A percentile compares a stretch with the other conserved stretches of the same genome.
These are phyloP conservation scores for Trametes elegans DNA, from an alignment of 768 basidiomycete species.

Conservation along the genomic window DNA sequence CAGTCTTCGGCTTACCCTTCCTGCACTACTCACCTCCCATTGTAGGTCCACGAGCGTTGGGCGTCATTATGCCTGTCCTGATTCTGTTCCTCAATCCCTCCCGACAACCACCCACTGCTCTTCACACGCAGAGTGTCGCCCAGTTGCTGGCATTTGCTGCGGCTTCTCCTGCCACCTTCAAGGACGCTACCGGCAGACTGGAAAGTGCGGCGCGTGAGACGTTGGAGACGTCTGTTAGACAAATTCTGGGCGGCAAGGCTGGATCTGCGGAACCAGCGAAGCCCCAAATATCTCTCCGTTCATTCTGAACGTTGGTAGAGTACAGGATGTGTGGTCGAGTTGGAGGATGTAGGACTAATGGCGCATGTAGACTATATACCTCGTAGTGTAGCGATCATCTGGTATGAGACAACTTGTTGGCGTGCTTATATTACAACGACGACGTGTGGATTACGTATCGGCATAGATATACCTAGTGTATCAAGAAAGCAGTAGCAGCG, in stretches of 20 bases:
- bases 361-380: constrained; percentile 17
- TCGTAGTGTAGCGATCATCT: constrained; percentile 20
- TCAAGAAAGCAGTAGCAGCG: constrained; percentile 2
- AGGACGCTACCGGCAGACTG: constrained; percentile 74
- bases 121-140: constrained; percentile 58
- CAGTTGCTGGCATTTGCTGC: constrained; percentile 75
- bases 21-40: not conserved
- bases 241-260: constrained; percentile 52
- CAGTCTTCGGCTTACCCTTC: not conserved
- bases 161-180: constrained; percentile 72
- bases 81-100: constrained; percentile 64
- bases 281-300: constrained; percentile 76
- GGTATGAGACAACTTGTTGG: constrained; percentile 9
- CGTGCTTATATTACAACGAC: constrained; percentile 17
- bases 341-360: constrained; percentile 15
- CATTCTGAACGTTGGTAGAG: constrained; percentile 44
- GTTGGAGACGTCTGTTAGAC: constrained; percentile 77
- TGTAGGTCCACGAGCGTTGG: constrained; percentile 63
- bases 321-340: not conserved
- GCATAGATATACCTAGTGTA: constrained; percentile 17
- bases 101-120: constrained; percentile 38
- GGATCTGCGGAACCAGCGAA: constrained; percentile 43
- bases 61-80: constrained; percentile 73
- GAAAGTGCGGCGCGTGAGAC: constrained; percentile 54
- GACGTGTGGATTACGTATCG: constrained; percentile 16